phyloP scores from a whole-genome alignment of 345 rosid genomes.

The Aegle marmelos region DNA sequence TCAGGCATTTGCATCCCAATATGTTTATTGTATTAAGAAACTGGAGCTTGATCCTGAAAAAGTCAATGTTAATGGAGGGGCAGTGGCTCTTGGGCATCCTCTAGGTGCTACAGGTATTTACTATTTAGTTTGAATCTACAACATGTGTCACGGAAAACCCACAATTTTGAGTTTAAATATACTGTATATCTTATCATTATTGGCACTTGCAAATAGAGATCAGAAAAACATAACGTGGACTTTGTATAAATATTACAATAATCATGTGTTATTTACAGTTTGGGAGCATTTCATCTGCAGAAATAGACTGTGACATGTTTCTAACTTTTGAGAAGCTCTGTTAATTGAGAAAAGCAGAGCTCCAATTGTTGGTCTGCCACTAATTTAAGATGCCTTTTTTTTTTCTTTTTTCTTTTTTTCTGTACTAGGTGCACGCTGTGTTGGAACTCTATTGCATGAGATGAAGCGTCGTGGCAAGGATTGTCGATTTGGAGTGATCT shows the following conservation, averaged over 20 bases:
- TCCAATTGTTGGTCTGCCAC: conserved; percentile 2
- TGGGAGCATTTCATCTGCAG: not conserved
- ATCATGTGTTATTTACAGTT: not conserved
- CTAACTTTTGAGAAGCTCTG: not conserved
- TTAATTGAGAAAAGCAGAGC: not conserved
- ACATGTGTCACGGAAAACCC: not conserved
- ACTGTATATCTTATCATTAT: not conserved
- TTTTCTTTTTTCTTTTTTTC: no score
- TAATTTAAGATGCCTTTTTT: not conserved
- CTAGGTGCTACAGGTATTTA: conserved; percentile 85
- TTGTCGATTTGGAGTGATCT: conserved; percentile 81
- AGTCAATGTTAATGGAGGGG: conserved; percentile 96
- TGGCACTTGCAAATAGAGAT: not conserved
- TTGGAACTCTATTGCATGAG: conserved; percentile 77
- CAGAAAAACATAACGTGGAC: not conserved
- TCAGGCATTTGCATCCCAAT: conserved; percentile 98
- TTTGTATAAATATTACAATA: not conserved
- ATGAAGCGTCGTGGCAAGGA: conserved; percentile 92
- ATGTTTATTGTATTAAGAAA: conserved; percentile 75
- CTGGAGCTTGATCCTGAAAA: conserved; percentile 64
- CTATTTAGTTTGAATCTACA: no score
- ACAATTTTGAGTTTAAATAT: not conserved
- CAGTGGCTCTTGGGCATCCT: conserved; percentile 94
- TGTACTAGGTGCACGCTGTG: conserved; percentile 80
- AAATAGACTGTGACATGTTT: not conserved